These are phyloP conservation scores for Vitis hybrid DNA, from an alignment of 177 flowering plant genomes.

Conservation along the genomic window DNA sequence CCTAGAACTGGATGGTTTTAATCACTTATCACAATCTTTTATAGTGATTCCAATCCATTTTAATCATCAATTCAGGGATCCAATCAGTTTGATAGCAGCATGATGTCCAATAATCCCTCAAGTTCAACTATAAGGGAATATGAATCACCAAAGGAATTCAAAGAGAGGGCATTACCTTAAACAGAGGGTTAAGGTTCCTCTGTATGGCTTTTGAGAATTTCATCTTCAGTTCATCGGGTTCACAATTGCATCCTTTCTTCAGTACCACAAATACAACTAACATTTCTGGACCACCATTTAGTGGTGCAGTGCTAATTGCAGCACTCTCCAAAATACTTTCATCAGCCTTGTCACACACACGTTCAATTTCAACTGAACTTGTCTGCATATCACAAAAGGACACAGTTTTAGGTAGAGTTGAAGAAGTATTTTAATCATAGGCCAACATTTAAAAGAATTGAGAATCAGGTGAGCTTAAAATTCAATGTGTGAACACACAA, in stretches of 20 bases:
- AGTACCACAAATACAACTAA: slow-evolving; percentile 70
- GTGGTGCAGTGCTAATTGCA: slow-evolving; percentile 64
- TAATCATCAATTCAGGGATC: no score
- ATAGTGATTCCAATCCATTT: no score
- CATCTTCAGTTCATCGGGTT: slow-evolving; percentile 48
- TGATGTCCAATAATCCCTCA: not conserved
- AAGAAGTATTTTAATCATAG: no score
- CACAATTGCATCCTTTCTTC: slow-evolving; percentile 41
- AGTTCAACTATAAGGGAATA: no score
- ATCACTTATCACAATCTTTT: no score
- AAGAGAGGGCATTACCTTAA: slow-evolving; percentile 53
- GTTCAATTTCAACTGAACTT: slow-evolving; percentile 90
- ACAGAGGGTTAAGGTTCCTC: slow-evolving; percentile 80
- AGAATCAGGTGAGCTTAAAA: no score
- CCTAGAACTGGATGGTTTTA: no score
- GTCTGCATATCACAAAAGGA: slow-evolving; percentile 49
- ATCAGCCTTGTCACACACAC: slow-evolving; percentile 72
- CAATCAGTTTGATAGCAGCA: no score
- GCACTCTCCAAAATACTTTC: slow-evolving; percentile 76
- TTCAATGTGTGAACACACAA: no score
- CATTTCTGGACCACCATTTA: slow-evolving; percentile 79
- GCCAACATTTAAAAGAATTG: no score
- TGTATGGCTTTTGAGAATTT: slow-evolving; percentile 81
- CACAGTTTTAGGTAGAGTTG: no score
- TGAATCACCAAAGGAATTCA: not conserved